Evolutionary conservation across 2,329 filamentous ascomycete species (phyloP).

Genomic region (Hyphodiscus sp.): DNA sequence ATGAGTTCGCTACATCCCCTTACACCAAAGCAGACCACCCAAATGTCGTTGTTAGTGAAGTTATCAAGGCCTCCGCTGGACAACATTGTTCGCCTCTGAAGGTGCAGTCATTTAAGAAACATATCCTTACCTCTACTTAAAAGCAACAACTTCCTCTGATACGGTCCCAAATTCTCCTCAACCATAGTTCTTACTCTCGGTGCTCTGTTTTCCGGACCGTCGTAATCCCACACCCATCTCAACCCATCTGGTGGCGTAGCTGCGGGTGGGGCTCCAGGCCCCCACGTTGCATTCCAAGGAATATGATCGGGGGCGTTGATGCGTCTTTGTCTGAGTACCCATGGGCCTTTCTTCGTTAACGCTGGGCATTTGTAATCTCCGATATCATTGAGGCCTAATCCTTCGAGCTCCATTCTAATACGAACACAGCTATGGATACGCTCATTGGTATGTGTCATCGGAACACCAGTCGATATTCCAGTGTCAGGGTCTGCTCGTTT

Average conservation of each 20-base stretch:
- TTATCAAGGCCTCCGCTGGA: not conserved
- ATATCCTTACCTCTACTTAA: slow-evolving; percentile 29
- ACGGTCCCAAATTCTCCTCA: slow-evolving; percentile 48
- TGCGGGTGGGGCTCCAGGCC: slow-evolving; percentile 21
- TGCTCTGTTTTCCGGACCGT: slow-evolving; percentile 37
- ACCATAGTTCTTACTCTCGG: slow-evolving; percentile 39
- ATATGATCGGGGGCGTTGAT: slow-evolving; percentile 28
- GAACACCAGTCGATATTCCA: slow-evolving; percentile 31
- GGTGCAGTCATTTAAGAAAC: slow-evolving; percentile 4
- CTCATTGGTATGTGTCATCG: slow-evolving; percentile 34
- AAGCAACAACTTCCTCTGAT: slow-evolving; percentile 42
- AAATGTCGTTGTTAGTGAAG: not conserved
- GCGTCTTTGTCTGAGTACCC: slow-evolving; percentile 19
- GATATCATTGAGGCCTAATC: slow-evolving; percentile 32
- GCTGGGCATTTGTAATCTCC: slow-evolving; percentile 41
- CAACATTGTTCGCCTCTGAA: not conserved
- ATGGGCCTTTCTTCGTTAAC: slow-evolving; percentile 23
- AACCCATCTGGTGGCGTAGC: slow-evolving; percentile 28
- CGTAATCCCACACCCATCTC: slow-evolving; percentile 50
- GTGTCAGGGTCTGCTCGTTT: slow-evolving; percentile 33
- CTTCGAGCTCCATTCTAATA: slow-evolving; percentile 30
- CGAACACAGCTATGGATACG: slow-evolving; percentile 32
- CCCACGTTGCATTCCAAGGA: slow-evolving; percentile 29
- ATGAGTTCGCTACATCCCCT: not conserved
- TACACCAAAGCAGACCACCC: not conserved